phyloP scores from a whole-genome alignment of 2,329 filamentous ascomycete species.

The Macroventuria anomochaeta region DNA sequence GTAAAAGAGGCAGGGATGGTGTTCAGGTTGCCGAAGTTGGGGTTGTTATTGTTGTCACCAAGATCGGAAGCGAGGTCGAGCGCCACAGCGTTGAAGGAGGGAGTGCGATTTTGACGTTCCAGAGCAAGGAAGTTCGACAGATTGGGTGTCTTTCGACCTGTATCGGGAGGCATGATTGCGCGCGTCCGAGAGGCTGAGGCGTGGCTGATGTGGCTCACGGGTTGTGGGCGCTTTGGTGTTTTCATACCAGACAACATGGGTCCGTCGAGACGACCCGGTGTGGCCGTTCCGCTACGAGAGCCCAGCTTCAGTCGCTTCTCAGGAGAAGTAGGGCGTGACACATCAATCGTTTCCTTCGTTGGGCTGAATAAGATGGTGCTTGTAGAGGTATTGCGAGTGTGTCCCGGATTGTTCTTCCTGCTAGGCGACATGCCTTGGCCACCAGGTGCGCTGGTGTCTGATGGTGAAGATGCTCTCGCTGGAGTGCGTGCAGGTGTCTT shows the following conservation, averaged over 20 bases:
- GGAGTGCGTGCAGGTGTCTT: constrained; percentile 38
- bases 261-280: constrained; percentile 39
- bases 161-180: constrained; percentile 52
- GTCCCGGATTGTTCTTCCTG: constrained; percentile 51
- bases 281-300: constrained; percentile 43
- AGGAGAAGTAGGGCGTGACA: constrained; percentile 43
- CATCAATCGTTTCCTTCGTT: constrained; percentile 48
- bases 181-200: constrained; percentile 41
- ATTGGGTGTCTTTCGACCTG: constrained; percentile 64
- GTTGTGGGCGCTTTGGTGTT: constrained; percentile 52
- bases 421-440: constrained; percentile 40
- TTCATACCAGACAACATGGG: constrained; percentile 40
- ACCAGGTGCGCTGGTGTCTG: constrained; percentile 44
- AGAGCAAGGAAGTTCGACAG: constrained; percentile 62
- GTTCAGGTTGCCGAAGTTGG: constrained; percentile 66
- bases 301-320: constrained; percentile 37
- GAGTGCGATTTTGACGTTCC: constrained; percentile 56
- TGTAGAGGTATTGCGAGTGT: constrained; percentile 77
- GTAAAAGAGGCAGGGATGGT: constrained; percentile 77
- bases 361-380: constrained; percentile 88
- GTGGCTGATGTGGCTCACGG: constrained; percentile 18
- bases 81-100: constrained; percentile 68
- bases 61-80: constrained; percentile 77
- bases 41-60: constrained; percentile 65
- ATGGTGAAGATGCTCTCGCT: constrained; percentile 31